These are phyloP conservation scores for Yarrowia alimentaria DNA, from an alignment of 805 yeast species.

Conservation along the genomic window DNA sequence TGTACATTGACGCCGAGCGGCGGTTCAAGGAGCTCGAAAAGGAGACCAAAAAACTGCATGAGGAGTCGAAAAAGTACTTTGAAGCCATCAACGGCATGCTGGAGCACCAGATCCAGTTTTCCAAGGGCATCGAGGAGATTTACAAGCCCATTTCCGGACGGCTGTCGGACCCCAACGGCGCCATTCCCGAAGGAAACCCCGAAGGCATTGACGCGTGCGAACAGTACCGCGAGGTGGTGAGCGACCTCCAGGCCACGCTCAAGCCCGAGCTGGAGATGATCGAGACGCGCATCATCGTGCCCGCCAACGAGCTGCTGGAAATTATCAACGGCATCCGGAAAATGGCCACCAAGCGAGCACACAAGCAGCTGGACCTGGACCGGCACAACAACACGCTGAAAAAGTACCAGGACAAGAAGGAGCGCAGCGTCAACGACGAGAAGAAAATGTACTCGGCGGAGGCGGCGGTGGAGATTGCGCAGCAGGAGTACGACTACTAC, in stretches of 20 bases:
- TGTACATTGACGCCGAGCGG: constrained; percentile 92
- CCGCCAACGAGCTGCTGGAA: constrained; percentile 85
- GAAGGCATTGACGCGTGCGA: constrained; percentile 95
- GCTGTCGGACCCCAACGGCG: constrained; percentile 81
- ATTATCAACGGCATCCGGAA: constrained; percentile 81
- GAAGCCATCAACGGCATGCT: constrained; percentile 92
- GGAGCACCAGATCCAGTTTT: constrained; percentile 88
- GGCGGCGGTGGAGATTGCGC: constrained; percentile 84
- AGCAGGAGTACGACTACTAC: constrained; percentile 93
- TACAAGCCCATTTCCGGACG: constrained; percentile 95
- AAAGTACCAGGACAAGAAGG: constrained; percentile 79
- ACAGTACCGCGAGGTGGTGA: constrained; percentile 83
- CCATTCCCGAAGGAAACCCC: constrained; percentile 90
- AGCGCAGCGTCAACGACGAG: constrained; percentile 83
- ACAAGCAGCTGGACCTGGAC: constrained; percentile 91
- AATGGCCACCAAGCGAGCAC: constrained; percentile 93
- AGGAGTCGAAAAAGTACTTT: constrained; percentile 87
- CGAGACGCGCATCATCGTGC: constrained; percentile 82
- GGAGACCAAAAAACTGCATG: constrained; percentile 85
- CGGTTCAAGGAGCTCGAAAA: constrained; percentile 88
- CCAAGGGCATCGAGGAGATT: constrained; percentile 92
- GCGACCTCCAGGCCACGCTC: constrained; percentile 77
- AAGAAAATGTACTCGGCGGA: constrained; percentile 86
- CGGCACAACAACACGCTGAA: constrained; percentile 68
- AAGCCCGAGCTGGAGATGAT: constrained; percentile 92